Base-by-base conservation (phyloP, 1,139 yeast species). In the Meyerozyma guilliermondii region DNA sequence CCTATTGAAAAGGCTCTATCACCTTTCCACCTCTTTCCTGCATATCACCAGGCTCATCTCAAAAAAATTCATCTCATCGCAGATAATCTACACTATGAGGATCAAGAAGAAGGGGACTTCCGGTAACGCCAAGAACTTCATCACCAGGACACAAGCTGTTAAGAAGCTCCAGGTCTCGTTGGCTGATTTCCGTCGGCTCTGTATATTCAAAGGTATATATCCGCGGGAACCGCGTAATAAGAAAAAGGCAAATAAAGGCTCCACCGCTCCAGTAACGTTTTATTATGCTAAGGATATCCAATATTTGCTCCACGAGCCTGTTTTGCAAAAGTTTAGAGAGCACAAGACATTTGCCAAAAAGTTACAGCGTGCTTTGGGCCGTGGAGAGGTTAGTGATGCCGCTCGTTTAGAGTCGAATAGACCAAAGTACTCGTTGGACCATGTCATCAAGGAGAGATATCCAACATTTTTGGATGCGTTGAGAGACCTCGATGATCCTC, bases 161-260 rank as follows among this genome's bases (percentile, higher is more conserved):
- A 84, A 86, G 65, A 88, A 84, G 63, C 74, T 92, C 50, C 98
- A 92, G 66, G 86, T 94, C 39, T 86, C 98, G 2, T 75, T 94
- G 46, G 97, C 98, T n/a, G 98, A 92, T 68, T 92, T 92, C 79
- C 86, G 98, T 70, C 80, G 98, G 60, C 77, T 92, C 58, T 92
- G 98, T 76, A 92, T 92, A 62, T 88, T 92, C 78, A 92, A 92
- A 64, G 99, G 99, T 39, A 84, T 85, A 49, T 85, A 83, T 63
- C 99, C 99, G 44, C 80, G 99, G 63, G 98, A 92, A 62, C 98
- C 98, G 41, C 76, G 94, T 58, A 89, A 87, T 66, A 91, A 89
- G 71, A 89, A 87, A 81, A 91, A 88, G 76, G 97, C 98, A 48
- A 92, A 91, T 66, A 91, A 88, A 66, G 98, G 98, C 20, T 87